A percentile compares a stretch with the other conserved stretches of the same genome.
Evolutionary conservation across 2,329 filamentous ascomycete species (phyloP).

Genomic region (Aphanocladium album): DNA sequence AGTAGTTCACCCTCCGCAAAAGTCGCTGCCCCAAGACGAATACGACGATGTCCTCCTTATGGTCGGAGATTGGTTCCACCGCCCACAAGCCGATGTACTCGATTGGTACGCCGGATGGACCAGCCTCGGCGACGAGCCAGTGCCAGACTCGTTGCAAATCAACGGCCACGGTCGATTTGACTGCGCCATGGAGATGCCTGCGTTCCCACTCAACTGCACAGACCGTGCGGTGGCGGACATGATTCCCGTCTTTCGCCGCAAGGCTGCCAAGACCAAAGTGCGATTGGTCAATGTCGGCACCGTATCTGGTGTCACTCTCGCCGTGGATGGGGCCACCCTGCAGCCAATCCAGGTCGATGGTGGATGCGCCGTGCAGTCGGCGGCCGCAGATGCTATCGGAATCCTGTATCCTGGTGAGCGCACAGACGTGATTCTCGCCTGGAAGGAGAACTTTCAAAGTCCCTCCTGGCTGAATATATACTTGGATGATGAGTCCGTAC

Average conservation of each 20-base stretch:
- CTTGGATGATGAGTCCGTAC: conserved; percentile 23
- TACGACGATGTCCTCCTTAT: conserved; percentile 49
- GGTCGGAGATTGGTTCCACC: conserved; percentile 37
- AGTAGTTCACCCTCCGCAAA: conserved; percentile 46
- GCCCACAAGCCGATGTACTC: conserved; percentile 31
- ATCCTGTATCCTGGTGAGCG: conserved; percentile 24
- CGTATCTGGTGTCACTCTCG: conserved; percentile 18
- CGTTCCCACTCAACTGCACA: conserved; percentile 20
- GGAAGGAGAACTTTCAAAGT: conserved; percentile 11
- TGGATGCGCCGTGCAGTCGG: conserved; percentile 16
- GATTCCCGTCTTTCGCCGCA: conserved; percentile 15
- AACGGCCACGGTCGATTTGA: conserved; percentile 30
- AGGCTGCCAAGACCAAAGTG: conserved; percentile 14
- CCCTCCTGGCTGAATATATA: conserved; percentile 19
- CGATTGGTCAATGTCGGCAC: conserved; percentile 23
- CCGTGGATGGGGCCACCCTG: conserved; percentile 19
- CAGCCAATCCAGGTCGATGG: conserved; percentile 20
- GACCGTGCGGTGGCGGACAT: conserved; percentile 9
- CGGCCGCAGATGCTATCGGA: conserved; percentile 17
- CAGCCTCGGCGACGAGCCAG: conserved; percentile 36
- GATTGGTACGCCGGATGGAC: conserved; percentile 26
- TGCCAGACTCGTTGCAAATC: conserved; percentile 28
- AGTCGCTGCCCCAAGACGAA: background rate
- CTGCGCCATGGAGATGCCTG: conserved; percentile 25
- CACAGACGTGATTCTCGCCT: conserved; percentile 18